phyloP scores from a whole-genome alignment of 2,329 filamentous ascomycete genomes.

The Helotiales sp. region DNA sequence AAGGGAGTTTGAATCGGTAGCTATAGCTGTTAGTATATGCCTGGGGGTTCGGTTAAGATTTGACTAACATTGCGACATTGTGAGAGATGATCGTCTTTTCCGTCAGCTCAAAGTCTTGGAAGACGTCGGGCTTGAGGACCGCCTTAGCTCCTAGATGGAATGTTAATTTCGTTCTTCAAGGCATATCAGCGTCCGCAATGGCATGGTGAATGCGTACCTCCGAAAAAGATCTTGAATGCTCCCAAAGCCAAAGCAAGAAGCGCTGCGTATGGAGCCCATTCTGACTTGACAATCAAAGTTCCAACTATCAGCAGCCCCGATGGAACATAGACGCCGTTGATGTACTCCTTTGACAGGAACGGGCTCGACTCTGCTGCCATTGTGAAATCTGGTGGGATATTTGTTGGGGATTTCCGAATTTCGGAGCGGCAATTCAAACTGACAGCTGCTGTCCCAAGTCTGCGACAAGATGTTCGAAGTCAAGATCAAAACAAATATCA shows the following conservation, averaged over 20 bases:
- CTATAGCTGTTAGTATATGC: conserved; percentile 42
- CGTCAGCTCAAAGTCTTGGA: conserved; percentile 90
- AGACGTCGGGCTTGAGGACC: conserved; percentile 81
- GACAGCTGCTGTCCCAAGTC: background rate
- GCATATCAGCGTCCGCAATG: background rate
- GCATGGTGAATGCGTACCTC: conserved; percentile 56
- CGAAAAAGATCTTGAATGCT: conserved; percentile 69
- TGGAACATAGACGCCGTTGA: conserved; percentile 83
- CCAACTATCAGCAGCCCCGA: conserved; percentile 76
- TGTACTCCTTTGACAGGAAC: conserved; percentile 56
- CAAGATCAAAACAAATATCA: background rate
- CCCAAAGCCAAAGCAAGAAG: conserved; percentile 65
- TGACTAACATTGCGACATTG: conserved; percentile 87
- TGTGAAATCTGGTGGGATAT: conserved; percentile 16
- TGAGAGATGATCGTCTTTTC: conserved; percentile 96
- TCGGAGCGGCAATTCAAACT: background rate
- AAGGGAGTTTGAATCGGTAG: conserved; percentile 90
- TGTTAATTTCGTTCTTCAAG: conserved; percentile 14
- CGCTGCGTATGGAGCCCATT: conserved; percentile 73
- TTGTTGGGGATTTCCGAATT: conserved; percentile 20
- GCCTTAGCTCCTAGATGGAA: conserved; percentile 65
- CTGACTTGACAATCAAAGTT: conserved; percentile 73
- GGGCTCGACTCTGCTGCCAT: conserved; percentile 19
- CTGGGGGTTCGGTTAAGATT: background rate
- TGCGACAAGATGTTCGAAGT: background rate